These are phyloP conservation scores for Phytophthora boehmeriae DNA, from an alignment of 352 stramenopile genomes.

Conservation along the genomic window DNA sequence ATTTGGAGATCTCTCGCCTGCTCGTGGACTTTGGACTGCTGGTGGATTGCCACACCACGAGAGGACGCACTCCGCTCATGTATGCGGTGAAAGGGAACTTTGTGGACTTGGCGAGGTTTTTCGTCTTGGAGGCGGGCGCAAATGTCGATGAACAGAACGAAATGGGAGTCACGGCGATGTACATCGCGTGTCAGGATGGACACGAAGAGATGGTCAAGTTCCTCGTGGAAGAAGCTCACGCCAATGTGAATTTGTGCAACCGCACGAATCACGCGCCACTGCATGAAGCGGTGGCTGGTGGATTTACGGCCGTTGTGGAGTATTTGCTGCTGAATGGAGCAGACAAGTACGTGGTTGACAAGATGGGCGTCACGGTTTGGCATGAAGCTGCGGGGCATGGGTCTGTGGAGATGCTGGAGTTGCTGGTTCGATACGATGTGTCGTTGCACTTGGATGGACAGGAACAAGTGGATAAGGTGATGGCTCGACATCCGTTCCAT, in stretches of 20 bases:
- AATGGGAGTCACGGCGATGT: constrained; percentile 78
- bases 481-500: constrained; percentile 83
- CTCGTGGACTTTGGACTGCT: constrained; percentile 66
- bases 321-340: constrained; percentile 66
- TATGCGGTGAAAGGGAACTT: constrained; percentile 75
- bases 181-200: constrained; percentile 66
- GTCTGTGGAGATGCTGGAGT: constrained; percentile 56
- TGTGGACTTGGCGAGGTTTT: constrained; percentile 46
- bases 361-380: constrained; percentile 84
- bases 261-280: constrained; percentile 68
- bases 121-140: constrained; percentile 51
- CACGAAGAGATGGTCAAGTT: constrained; percentile 52
- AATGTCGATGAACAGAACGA: constrained; percentile 82
- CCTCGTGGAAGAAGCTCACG: constrained; percentile 44
- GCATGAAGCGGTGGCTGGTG: constrained; percentile 70
- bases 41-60: constrained; percentile 81
- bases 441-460: constrained; percentile 43
- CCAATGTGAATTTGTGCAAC: constrained; percentile 66
- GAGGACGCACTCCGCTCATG: constrained; percentile 76
- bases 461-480: constrained; percentile 74
- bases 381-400: constrained; percentile 77
- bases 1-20: constrained; percentile 51
- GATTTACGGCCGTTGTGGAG: constrained; percentile 46
- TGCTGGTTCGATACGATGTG: constrained; percentile 61
- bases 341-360: constrained; percentile 67